Percentiles rank a stretch among this genome's conserved stretches.
Evolutionary conservation across 305 asterid species (phyloP).

Genomic region (Euphrasia arctica): DNA sequence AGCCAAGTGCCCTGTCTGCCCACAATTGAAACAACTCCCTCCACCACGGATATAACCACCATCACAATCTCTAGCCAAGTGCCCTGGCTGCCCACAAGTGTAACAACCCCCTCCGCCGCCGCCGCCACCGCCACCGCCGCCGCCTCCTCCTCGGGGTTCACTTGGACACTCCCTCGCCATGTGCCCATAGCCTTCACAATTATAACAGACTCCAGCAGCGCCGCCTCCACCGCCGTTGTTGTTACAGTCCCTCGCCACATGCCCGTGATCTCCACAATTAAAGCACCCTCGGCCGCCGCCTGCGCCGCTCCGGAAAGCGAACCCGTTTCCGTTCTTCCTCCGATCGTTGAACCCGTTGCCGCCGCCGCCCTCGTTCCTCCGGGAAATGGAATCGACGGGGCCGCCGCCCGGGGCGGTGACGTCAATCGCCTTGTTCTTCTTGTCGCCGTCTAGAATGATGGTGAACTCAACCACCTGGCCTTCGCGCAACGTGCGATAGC

Average conservation of each 20-base stretch:
- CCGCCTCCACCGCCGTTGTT: background rate
- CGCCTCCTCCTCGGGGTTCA: constrained; percentile 1
- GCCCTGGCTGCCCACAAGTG: constrained; percentile 65
- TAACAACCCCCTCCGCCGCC: constrained; percentile 49
- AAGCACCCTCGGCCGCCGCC: constrained; percentile 21
- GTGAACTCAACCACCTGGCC: constrained; percentile 66
- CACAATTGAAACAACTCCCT: constrained; percentile 38
- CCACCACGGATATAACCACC: background rate
- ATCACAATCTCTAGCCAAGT: constrained; percentile 64
- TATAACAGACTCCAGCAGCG: background rate
- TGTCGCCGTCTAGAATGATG: constrained; percentile 43
- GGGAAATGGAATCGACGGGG: constrained; percentile 31
- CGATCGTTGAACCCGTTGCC: too few species aligned
- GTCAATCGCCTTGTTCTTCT: constrained; percentile 52
- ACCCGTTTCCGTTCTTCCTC: constrained; percentile 21
- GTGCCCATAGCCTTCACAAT: constrained; percentile 39
- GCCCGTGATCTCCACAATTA: background rate
- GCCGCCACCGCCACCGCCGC: background rate
- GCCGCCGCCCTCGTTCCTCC: constrained; percentile 39
- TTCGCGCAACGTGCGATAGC: constrained; percentile 54
- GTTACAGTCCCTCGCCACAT: background rate
- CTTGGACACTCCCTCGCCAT: constrained; percentile 53
- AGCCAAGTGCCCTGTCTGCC: constrained; percentile 51
- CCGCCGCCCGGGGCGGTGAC: constrained; percentile 69
- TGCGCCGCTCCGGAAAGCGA: constrained; percentile 41